Conservation (phyloP, 169 alveolate genomes). For the Toxoplasma gondii region DNA sequence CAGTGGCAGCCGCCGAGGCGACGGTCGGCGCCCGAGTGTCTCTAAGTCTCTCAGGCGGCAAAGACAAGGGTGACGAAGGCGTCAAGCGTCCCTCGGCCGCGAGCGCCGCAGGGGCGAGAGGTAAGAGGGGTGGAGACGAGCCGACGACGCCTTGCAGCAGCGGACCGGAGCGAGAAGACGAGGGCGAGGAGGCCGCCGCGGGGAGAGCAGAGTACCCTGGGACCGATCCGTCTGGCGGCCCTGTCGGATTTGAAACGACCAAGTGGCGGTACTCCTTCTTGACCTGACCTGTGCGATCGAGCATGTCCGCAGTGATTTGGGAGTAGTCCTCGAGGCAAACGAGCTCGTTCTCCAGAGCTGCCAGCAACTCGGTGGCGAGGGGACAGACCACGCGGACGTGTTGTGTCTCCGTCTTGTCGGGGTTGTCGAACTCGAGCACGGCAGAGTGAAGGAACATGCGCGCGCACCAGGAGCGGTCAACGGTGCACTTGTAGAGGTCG, state of each 20-base stretch:
- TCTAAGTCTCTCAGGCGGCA: not conserved
- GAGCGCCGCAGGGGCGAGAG: slow-evolving; percentile 36
- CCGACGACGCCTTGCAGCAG: not conserved
- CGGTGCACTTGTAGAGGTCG: slow-evolving; percentile 68
- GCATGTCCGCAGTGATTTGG: slow-evolving; percentile 6
- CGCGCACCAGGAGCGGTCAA: slow-evolving; percentile 77
- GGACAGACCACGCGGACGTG: slow-evolving; percentile 75
- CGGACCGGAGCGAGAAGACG: not conserved
- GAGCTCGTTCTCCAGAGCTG: slow-evolving; percentile 68
- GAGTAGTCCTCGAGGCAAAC: slow-evolving; percentile 60
- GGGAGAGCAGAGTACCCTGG: slow-evolving; percentile 31
- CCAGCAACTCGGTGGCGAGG: slow-evolving; percentile 73
- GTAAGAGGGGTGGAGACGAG: slow-evolving; percentile 18
- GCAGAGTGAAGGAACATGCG: slow-evolving; percentile 78
- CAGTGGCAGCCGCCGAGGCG: not conserved
- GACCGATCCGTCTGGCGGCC: slow-evolving; percentile 18
- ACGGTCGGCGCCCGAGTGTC: not conserved
- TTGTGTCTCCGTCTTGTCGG: slow-evolving; percentile 71
- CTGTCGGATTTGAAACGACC: not conserved
- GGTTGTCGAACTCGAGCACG: slow-evolving; percentile 74
- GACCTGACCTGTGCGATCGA: not conserved
- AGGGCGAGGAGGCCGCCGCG: not conserved
- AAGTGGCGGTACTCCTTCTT: not conserved
- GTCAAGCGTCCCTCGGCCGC: slow-evolving; percentile 26
- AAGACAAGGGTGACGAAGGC: not conserved